A percentile compares a stretch with the other conserved stretches of the same genome.
Conservation (phyloP, 2,329 filamentous ascomycete genomes). For the Colletotrichum spaethianum region DNA sequence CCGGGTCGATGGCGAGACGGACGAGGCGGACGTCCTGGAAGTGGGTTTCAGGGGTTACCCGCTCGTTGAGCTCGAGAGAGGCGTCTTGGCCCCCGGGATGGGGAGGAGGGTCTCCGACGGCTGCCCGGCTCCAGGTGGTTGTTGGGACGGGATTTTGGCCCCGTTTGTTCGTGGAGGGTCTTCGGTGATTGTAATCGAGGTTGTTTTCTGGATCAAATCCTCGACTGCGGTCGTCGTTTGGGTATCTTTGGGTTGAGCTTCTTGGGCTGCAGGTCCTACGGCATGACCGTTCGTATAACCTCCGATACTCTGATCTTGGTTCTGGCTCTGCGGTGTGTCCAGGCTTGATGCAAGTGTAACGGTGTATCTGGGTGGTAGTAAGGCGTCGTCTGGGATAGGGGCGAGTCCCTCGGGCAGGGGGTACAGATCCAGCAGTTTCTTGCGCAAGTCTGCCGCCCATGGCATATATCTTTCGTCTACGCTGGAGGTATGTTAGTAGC, state of each 20-base stretch:
- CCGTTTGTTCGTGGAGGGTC: background rate
- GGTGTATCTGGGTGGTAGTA: constrained; percentile 82
- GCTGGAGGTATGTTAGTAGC: constrained; percentile 58
- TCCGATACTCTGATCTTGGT: background rate
- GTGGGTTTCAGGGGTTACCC: constrained; percentile 82
- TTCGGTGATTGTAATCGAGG: constrained; percentile 14
- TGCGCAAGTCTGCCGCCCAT: constrained; percentile 80
- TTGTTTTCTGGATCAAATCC: constrained; percentile 2
- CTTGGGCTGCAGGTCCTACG: background rate
- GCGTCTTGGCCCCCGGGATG: constrained; percentile 70
- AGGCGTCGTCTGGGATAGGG: constrained; percentile 81
- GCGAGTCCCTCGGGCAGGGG: constrained; percentile 77
- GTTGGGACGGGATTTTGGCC: background rate
- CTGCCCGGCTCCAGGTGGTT: constrained; percentile 17
- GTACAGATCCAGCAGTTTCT: constrained; percentile 75
- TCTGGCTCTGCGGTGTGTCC: constrained; percentile 42
- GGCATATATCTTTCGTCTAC: constrained; percentile 86
- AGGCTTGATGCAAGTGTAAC: constrained; percentile 56
- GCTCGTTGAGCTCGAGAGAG: constrained; percentile 74
- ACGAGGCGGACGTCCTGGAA: constrained; percentile 96
- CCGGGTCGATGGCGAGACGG: constrained; percentile 30
- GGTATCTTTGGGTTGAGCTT: background rate
- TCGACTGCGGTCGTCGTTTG: constrained; percentile 6
- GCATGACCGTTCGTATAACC: background rate
- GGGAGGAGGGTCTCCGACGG: constrained; percentile 59